These are phyloP conservation scores for Collariella sp. DNA, from an alignment of 495 filamentous ascomycete species.

Conservation along the genomic window DNA sequence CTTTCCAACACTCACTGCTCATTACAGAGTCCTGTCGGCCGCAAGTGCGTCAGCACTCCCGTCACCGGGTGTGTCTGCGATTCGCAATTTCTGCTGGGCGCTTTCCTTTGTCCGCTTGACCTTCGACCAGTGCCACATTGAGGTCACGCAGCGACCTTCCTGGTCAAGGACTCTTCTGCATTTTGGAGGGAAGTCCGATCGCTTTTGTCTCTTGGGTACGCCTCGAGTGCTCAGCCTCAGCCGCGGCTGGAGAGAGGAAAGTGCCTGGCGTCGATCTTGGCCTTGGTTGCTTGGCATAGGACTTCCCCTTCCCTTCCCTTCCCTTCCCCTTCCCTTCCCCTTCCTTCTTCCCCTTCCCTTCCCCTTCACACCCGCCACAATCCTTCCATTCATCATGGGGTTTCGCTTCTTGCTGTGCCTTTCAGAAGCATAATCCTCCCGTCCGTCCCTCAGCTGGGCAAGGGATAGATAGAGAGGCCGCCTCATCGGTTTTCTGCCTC, in stretches of 20 bases:
- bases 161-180: neutral
- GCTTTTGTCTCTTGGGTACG: neutral
- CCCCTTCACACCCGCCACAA: no score
- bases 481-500: constrained; percentile 4
- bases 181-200: neutral
- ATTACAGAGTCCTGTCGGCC: no score
- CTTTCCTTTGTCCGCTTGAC: neutral
- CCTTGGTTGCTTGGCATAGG: no score
- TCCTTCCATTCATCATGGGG: no score
- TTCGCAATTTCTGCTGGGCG: neutral
- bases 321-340: no score
- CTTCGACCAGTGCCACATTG: neutral
- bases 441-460: neutral
- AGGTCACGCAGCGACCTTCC: neutral
- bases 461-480: neutral
- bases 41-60: neutral
- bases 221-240: constrained; percentile 4
- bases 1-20: no score
- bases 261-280: neutral
- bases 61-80: neutral
- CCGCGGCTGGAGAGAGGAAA: neutral
- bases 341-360: no score
- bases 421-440: neutral
- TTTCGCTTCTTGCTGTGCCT: constrained; percentile 6
- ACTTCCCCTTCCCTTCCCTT: no score